Evolutionary conservation across 352 stramenopile genomes (phyloP), one percentile per base, ranked within the genome.

Genomic region (Halophytophthora batemanensis): DNA sequence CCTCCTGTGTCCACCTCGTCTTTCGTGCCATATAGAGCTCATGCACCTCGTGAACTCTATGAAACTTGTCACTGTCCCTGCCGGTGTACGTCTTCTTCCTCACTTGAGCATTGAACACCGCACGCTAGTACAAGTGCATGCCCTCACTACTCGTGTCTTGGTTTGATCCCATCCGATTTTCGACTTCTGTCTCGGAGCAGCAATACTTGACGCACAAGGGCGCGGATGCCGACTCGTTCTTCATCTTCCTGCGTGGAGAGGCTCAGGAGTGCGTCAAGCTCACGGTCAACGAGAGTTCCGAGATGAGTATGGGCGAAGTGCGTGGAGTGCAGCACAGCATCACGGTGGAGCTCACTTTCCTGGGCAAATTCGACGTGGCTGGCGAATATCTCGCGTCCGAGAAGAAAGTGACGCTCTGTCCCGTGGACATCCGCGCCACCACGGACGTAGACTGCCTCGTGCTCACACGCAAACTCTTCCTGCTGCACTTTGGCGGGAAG

Each of bases 41-140:
- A 93, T 91, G 78, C 80, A 90, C 35, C 61, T 93, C 28, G 71
- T 90, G 40, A 89, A 90, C 56, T 90, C 78, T 3, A 91, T 89
- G 78, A 91, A 91, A 64, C 63, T 87, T n/a, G 43, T 86, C 10
- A 76, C 61, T 0, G 44, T 88, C 13, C 70, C 74, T 25, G 77
- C 74, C 6, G 74, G 76, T 1, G 80, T 90, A 42, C 17, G 50
- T 59, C 12, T 59, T 21, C 11, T 55, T 11, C 54, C 45, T 21
- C 17, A 43, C 6, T 13, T 11, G 3, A 29, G 2, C 31, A 21
- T 35, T 14, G 25, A 31, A 8, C 8, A 4, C 8, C 21, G 25
- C 39, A 6, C 39, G n/a, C n/a, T n/a, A n/a, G n/a, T n/a, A n/a
- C n/a, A n/a, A n/a, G n/a, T n/a, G n/a, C n/a, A n/a, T n/a, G n/a